phyloP scores from a whole-genome alignment of 352 stramenopile species.

The Saprolegnia parasitica region DNA sequence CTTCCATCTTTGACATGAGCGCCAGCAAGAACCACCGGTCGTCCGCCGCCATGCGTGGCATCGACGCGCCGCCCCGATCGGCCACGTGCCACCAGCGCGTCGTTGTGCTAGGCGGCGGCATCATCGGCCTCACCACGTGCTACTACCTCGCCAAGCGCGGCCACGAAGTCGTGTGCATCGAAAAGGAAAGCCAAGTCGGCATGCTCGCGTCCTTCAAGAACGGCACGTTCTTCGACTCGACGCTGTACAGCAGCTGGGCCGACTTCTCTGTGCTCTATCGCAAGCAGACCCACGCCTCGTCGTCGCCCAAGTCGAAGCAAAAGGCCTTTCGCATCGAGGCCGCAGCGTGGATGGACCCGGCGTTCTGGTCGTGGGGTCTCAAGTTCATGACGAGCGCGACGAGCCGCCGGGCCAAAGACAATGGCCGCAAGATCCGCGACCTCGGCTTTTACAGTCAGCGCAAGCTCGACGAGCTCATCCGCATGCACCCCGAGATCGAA shows the following conservation, averaged over 20 bases:
- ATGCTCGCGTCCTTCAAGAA: slow-evolving; percentile 81
- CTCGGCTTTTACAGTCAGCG: slow-evolving; percentile 84
- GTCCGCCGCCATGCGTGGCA: slow-evolving; percentile 21
- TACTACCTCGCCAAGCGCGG: slow-evolving; percentile 82
- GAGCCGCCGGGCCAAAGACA: slow-evolving; percentile 64
- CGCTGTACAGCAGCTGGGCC: slow-evolving; percentile 77
- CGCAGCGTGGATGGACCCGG: slow-evolving; percentile 67
- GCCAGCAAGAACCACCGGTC: slow-evolving; percentile 15
- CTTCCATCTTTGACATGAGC: slow-evolving; percentile 6
- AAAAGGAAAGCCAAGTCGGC: slow-evolving; percentile 72
- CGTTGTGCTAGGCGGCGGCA: slow-evolving; percentile 80
- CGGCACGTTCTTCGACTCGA: slow-evolving; percentile 73
- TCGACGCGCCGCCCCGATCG: slow-evolving; percentile 20
- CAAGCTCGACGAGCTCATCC: slow-evolving; percentile 73
- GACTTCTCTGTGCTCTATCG: slow-evolving; percentile 53
- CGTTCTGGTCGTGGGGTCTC: slow-evolving; percentile 84
- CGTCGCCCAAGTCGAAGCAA: slow-evolving; percentile 30
- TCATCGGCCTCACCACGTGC: slow-evolving; percentile 78
- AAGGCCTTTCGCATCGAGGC: slow-evolving; percentile 85
- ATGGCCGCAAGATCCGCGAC: slow-evolving; percentile 75
- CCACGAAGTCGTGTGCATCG: slow-evolving; percentile 82
- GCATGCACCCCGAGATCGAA: slow-evolving; percentile 69
- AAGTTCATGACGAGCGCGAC: slow-evolving; percentile 83
- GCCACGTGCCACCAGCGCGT: slow-evolving; percentile 59
- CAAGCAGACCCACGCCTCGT: slow-evolving; percentile 23